These are phyloP conservation scores for Nothophaeocryptopus gaeumannii DNA, from an alignment of 2,329 filamentous ascomycete species.

Conservation along the genomic window DNA sequence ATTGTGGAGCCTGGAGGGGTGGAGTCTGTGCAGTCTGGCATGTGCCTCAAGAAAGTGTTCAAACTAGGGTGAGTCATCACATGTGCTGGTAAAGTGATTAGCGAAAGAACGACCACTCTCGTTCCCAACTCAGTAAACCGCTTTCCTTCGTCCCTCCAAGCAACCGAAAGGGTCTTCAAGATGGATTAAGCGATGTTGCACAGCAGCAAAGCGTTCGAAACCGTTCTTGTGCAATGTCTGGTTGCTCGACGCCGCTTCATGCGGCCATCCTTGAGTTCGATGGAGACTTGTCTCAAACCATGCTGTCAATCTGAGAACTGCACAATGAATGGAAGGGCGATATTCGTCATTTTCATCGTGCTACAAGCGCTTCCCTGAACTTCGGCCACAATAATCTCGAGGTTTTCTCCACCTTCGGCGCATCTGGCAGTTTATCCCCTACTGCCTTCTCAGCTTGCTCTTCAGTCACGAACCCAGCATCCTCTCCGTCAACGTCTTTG, in stretches of 20 bases:
- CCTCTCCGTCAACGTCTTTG: constrained; percentile 35
- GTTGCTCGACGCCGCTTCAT: constrained; percentile 1
- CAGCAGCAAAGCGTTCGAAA: no score
- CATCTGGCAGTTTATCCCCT: constrained; percentile 27
- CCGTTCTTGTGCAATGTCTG: neutral
- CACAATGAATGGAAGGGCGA: no score
- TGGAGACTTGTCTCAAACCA: constrained; percentile 1
- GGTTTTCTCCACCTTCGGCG: constrained; percentile 33
- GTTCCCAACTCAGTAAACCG: no score
- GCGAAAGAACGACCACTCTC: no score
- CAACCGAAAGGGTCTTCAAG: no score
- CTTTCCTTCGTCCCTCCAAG: no score
- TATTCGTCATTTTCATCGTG: neutral
- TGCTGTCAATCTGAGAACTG: neutral
- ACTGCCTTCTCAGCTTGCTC: constrained; percentile 33
- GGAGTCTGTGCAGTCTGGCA: no score
- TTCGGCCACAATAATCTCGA: constrained; percentile 32
- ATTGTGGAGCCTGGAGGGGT: no score
- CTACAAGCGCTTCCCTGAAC: constrained; percentile 34
- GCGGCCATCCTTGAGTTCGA: constrained; percentile 4
- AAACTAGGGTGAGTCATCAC: no score
- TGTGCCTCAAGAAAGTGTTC: no score
- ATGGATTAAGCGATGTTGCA: no score
- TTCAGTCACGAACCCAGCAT: constrained; percentile 24
- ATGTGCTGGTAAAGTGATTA: no score